Evolutionary conservation across 1,284 basidiomycete species (phyloP), one percentile per base, ranked within the genome.

Genomic region (Ceratobasidium sp.): DNA sequence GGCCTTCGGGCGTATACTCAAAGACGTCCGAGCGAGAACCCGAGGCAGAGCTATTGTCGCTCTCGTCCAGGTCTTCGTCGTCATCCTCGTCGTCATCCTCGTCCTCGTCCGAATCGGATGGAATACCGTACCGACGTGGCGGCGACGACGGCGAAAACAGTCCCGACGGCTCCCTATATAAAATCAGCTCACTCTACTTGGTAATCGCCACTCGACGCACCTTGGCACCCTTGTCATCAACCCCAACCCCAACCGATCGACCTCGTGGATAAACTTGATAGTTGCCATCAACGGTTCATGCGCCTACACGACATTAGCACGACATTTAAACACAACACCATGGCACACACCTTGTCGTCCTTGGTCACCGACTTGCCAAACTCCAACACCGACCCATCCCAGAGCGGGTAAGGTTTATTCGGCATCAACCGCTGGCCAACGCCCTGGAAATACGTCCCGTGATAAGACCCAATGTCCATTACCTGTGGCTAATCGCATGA

Each of bases 331-430:
- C 6, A 2, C 41, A 29, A n/a, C 39, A 22, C 2, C 27, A 19
- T 22, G 22, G n/a, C 5, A 66, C 64, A 49, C 51, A 69, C 65
- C 37, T 69, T 69, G 7, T 69, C 65, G 37, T 69, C 65, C 53
- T 69, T 69, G 65, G 65, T 69, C 31, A 69, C 65, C 53, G 65
- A 69, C 51, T 69, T 69, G 51, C 65, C 65, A 34, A 34, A 34
- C 61, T 63, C 65, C 31, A 69, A 51, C 5, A 69, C 53, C 31
- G 46, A 58, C 11, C 65, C 65, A 22, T 69, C 65, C 51, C 34
- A 16, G 34, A 69, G 65, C 37, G 11, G 51, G 43, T 69, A 69
- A 54, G 53, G 53, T 46, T 49, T 39, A 46, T 69, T 54, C 19
- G 39, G 29, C 51, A 69, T 39, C 22, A 69, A 51, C 5, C 65